phyloP scores from a whole-genome alignment of 306 rosid species.

The Cucumis melo region DNA sequence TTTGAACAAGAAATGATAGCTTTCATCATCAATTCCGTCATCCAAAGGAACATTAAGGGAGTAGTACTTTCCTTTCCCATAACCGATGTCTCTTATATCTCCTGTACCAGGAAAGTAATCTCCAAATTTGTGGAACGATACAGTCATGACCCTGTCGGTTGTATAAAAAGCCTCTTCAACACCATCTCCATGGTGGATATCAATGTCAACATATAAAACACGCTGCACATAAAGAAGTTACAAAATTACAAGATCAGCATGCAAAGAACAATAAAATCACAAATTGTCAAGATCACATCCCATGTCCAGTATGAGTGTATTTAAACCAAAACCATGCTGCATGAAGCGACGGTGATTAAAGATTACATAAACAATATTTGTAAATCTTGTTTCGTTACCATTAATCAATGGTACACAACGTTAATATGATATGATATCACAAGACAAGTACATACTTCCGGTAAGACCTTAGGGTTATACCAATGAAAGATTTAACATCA shows the following conservation, averaged over 20 bases:
- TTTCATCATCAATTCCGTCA: constrained; percentile 88
- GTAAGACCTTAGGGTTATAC: neutral
- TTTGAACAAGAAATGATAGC: constrained; percentile 80
- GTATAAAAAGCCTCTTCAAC: constrained; percentile 91
- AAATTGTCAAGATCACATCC: neutral
- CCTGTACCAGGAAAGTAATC: constrained; percentile 88
- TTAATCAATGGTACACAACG: neutral
- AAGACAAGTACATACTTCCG: neutral
- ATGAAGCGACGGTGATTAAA: neutral
- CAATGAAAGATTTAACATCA: neutral
- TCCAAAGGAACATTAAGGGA: constrained; percentile 84
- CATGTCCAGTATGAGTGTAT: neutral
- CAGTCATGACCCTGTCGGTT: constrained; percentile 84
- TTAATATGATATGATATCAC: neutral
- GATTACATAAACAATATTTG: neutral
- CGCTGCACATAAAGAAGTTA: constrained; percentile 38
- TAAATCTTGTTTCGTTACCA: neutral
- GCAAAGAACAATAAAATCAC: neutral
- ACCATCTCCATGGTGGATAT: constrained; percentile 86
- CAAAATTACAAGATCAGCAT: neutral
- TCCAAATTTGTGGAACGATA: constrained; percentile 83
- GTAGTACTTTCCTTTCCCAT: constrained; percentile 71
- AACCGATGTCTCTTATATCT: constrained; percentile 65
- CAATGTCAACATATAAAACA: constrained; percentile 78
- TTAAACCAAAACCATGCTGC: neutral